Percentiles rank a stretch among this genome's conserved stretches.
Conservation (phyloP, 2,329 filamentous ascomycete genomes). For the Paracamarosporium sp. region DNA sequence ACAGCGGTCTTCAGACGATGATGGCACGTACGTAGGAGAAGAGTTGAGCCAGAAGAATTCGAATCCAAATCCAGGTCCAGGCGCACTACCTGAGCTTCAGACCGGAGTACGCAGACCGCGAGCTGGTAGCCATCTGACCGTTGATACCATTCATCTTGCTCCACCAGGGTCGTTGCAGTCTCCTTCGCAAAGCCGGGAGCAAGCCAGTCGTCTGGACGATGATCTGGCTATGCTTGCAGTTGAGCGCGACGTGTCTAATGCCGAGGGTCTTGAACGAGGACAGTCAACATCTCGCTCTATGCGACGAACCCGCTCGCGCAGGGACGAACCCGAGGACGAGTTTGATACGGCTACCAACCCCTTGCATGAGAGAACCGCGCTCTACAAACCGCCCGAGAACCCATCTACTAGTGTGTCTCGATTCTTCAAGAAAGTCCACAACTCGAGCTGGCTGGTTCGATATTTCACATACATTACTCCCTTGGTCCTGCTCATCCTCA, state of each 20-base stretch:
- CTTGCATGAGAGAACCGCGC: constrained; percentile 69
- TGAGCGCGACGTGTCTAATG: constrained; percentile 64
- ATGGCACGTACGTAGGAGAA: constrained; percentile 47
- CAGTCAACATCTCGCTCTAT: constrained; percentile 53
- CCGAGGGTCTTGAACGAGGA: constrained; percentile 44
- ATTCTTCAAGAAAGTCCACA: constrained; percentile 69
- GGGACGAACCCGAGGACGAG: constrained; percentile 67
- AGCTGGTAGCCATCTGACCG: constrained; percentile 54
- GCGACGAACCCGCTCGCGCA: constrained; percentile 59
- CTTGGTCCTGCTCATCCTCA: constrained; percentile 67
- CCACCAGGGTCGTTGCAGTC: constrained; percentile 49
- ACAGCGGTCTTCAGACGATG: constrained; percentile 46
- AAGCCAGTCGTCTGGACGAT: constrained; percentile 68
- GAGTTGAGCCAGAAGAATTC: constrained; percentile 40
- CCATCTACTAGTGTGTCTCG: constrained; percentile 68
- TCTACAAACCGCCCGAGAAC: constrained; percentile 70
- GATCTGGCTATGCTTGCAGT: constrained; percentile 70
- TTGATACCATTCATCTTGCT: constrained; percentile 49
- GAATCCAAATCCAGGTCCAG: constrained; percentile 25
- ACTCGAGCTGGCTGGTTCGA: constrained; percentile 70
- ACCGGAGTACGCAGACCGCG: constrained; percentile 24
- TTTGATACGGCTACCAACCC: constrained; percentile 73
- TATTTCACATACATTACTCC: constrained; percentile 77
- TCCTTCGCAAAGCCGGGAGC: constrained; percentile 64
- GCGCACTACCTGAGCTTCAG: not conserved